phyloP scores from a whole-genome alignment of 2,329 filamentous ascomycete genomes.

The Penicillium polonicum region DNA sequence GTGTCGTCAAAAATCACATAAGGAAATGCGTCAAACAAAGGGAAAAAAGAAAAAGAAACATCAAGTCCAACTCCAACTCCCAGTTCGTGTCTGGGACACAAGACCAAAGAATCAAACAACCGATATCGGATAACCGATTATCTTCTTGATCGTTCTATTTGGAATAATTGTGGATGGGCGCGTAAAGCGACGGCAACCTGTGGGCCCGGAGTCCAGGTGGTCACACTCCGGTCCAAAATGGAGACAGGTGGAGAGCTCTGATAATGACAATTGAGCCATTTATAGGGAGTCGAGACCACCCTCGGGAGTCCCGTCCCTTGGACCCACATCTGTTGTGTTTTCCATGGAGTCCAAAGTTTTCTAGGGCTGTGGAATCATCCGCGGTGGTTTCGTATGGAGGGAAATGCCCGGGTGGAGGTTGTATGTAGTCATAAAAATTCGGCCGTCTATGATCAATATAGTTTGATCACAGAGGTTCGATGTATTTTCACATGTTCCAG shows the following conservation, averaged over 20 bases:
- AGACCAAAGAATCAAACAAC: not conserved
- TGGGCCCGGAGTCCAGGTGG: not conserved
- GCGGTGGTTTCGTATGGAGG: not conserved
- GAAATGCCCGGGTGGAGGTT: not conserved
- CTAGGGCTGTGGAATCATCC: not conserved
- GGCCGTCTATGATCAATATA: not conserved
- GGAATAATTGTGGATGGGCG: not conserved
- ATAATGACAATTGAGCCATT: constrained; percentile 1
- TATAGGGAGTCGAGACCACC: not conserved
- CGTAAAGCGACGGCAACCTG: not conserved
- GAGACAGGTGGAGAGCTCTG: not conserved
- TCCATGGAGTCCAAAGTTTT: not conserved
- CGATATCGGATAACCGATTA: not conserved
- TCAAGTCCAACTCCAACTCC: not conserved
- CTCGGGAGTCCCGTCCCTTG: not conserved
- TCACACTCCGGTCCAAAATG: not conserved
- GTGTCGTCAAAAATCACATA: not conserved
- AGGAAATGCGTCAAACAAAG: not conserved
- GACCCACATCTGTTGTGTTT: constrained; percentile 2
- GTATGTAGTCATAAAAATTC: not conserved
- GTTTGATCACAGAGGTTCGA: not conserved
- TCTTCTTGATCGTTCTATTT: not conserved
- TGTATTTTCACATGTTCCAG: constrained; percentile 15
- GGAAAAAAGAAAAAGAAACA: not conserved
- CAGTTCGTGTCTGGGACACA: not conserved